A percentile compares a stretch with the other conserved stretches of the same genome.
These are phyloP conservation scores for Diplodia mutila DNA, from an alignment of 2,329 filamentous ascomycete species.

Conservation along the genomic window DNA sequence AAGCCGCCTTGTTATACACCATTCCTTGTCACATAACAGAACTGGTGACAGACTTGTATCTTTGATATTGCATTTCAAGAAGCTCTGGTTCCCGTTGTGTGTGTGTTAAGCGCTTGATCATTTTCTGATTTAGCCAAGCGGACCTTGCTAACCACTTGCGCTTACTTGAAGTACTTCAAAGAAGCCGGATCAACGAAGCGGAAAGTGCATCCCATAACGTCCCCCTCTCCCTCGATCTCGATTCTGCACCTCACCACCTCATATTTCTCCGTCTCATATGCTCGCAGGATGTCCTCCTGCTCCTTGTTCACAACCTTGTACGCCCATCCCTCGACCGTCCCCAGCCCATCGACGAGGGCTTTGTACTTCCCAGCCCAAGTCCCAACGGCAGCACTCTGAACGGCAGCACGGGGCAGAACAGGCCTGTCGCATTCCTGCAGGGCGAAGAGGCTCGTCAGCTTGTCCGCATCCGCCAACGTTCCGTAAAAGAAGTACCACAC, in stretches of 20 bases:
- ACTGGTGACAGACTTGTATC: too few species aligned
- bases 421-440: neutral
- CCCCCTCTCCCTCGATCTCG: slow-evolving; percentile 27
- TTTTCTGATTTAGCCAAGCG: too few species aligned
- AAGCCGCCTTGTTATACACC: too few species aligned
- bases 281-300: slow-evolving; percentile 40
- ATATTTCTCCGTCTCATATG: slow-evolving; percentile 46
- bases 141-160: too few species aligned
- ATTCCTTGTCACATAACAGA: too few species aligned
- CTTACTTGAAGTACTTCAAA: too few species aligned
- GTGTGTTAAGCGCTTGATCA: too few species aligned
- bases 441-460: slow-evolving; percentile 36
- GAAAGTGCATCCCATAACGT: slow-evolving; percentile 35
- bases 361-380: slow-evolving; percentile 48
- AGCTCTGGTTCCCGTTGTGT: too few species aligned
- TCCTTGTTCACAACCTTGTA: slow-evolving; percentile 37
- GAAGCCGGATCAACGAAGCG: slow-evolving; percentile 26
- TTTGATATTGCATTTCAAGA: too few species aligned
- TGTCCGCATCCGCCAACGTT: slow-evolving; percentile 38
- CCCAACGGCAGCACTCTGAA: slow-evolving; percentile 35
- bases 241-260: slow-evolving; percentile 45
- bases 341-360: slow-evolving; percentile 40
- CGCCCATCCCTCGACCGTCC: slow-evolving; percentile 35
- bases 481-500: slow-evolving; percentile 50
- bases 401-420: neutral